A percentile compares a stretch with the other conserved stretches of the same genome.
These are phyloP conservation scores for Lasiosphaeria ovina DNA, from an alignment of 495 filamentous ascomycete genomes.

Conservation along the genomic window DNA sequence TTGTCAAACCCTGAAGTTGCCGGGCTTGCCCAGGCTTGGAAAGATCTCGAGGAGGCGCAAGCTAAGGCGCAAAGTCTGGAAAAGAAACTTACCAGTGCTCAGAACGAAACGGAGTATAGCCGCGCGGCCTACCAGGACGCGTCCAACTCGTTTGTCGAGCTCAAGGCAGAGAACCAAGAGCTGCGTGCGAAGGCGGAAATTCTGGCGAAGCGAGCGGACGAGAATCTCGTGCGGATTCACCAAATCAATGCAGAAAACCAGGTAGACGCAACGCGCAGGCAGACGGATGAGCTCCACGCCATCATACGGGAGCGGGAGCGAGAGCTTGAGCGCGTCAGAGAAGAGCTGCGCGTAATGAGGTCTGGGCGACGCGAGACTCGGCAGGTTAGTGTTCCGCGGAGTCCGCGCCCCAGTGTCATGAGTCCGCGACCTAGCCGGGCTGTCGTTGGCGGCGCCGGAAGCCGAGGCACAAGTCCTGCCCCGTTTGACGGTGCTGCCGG, in stretches of 20 bases:
- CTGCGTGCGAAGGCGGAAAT: slow-evolving; percentile 47
- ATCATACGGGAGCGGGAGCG: slow-evolving; percentile 58
- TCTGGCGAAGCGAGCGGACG: slow-evolving; percentile 50
- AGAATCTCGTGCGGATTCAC: slow-evolving; percentile 51
- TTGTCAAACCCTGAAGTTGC: slow-evolving; percentile 50
- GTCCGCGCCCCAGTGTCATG: slow-evolving; percentile 42
- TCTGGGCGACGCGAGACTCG: slow-evolving; percentile 52
- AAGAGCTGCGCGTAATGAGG: slow-evolving; percentile 39
- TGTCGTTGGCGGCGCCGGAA: slow-evolving; percentile 33
- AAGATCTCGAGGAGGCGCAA: slow-evolving; percentile 29
- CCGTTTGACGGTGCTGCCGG: slow-evolving; percentile 25
- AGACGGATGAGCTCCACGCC: slow-evolving; percentile 55
- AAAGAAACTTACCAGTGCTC: slow-evolving; percentile 38
- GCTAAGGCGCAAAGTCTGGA: slow-evolving; percentile 38
- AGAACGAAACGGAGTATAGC: slow-evolving; percentile 56
- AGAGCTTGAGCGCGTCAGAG: slow-evolving; percentile 45
- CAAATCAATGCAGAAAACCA: slow-evolving; percentile 48
- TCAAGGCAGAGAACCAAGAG: slow-evolving; percentile 49
- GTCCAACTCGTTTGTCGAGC: slow-evolving; percentile 52
- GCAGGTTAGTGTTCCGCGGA: slow-evolving; percentile 48
- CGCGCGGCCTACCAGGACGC: slow-evolving; percentile 63
- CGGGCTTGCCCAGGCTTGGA: slow-evolving; percentile 46
- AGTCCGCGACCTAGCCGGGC: slow-evolving; percentile 38
- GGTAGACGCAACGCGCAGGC: slow-evolving; percentile 22
- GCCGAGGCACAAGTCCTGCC: slow-evolving; percentile 47